phyloP scores from a whole-genome alignment of 2,329 filamentous ascomycete species.

The Pseudocercospora fuligena region DNA sequence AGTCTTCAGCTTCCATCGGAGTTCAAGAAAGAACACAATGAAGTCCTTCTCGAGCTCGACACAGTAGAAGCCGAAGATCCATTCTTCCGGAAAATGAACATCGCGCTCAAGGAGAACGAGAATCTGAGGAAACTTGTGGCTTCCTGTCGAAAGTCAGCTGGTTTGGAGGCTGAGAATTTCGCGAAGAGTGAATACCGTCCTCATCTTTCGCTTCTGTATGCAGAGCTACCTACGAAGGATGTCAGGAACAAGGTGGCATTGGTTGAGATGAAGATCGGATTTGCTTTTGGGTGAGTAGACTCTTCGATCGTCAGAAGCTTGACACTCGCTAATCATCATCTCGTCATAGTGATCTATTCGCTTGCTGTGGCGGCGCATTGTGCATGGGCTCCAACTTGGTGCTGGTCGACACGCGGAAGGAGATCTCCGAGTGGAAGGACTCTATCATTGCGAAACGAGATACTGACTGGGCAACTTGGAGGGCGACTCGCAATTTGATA shows the following conservation, averaged over 20 bases:
- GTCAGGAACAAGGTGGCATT: conserved; percentile 29
- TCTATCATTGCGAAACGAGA: conserved; percentile 28
- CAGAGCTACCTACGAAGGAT: conserved; percentile 29
- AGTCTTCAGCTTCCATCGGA: conserved; percentile 19
- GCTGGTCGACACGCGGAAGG: conserved; percentile 32
- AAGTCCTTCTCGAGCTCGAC: conserved; percentile 33
- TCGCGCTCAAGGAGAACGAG: conserved; percentile 27
- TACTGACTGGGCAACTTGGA: conserved; percentile 31
- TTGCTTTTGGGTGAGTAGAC: conserved; percentile 26
- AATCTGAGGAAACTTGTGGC: conserved; percentile 27
- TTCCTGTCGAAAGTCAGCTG: conserved; percentile 19
- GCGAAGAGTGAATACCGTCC: conserved; percentile 30
- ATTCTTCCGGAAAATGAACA: conserved; percentile 31
- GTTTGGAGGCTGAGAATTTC: conserved; percentile 17
- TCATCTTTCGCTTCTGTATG: conserved; percentile 32
- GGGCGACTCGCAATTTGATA: conserved; percentile 30
- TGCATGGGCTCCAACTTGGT: conserved; percentile 32
- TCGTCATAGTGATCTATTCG: conserved; percentile 27
- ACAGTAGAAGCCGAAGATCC: conserved; percentile 31
- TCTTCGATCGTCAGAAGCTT: background rate
- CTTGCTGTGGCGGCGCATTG: conserved; percentile 34
- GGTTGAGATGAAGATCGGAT: conserved; percentile 36
- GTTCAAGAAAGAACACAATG: conserved; percentile 26
- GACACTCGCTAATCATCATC: background rate
- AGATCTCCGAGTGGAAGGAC: conserved; percentile 28